These are phyloP conservation scores for Penicillium sp. DNA, from an alignment of 2,329 filamentous ascomycete species.

Conservation along the genomic window DNA sequence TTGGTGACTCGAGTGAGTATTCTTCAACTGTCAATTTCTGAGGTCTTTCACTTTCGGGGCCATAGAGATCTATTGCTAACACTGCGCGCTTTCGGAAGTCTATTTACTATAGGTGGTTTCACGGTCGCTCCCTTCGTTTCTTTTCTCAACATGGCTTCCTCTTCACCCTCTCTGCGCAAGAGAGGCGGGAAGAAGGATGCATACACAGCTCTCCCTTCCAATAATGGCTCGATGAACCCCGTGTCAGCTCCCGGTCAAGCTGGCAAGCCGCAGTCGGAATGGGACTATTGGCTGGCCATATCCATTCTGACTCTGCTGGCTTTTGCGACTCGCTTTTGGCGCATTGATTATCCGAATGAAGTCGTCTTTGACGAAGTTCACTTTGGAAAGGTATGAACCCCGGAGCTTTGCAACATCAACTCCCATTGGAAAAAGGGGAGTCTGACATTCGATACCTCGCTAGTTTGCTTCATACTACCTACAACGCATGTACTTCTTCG, in stretches of 20 bases:
- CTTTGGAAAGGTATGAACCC: constrained; percentile 85
- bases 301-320: constrained; percentile 74
- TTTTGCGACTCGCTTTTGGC: constrained; percentile 92
- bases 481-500: constrained; percentile 98
- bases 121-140: constrained; percentile 28
- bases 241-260: constrained; percentile 16
- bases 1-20: constrained; percentile 26
- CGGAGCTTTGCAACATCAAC: constrained; percentile 3
- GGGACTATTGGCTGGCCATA: constrained; percentile 80
- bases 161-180: constrained; percentile 42
- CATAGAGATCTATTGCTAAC: constrained; percentile 12
- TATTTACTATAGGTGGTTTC: constrained; percentile 31
- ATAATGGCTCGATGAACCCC: constrained; percentile 21
- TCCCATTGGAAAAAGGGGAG: constrained; percentile 4
- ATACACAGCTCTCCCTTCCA: constrained; percentile 23
- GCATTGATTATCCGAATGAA: constrained; percentile 90
- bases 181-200: constrained; percentile 42
- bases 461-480: constrained; percentile 70
- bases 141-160: constrained; percentile 34
- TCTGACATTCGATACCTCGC: constrained; percentile 13
- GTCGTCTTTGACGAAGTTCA: constrained; percentile 99
- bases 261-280: constrained; percentile 54
- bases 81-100: constrained; percentile 17
- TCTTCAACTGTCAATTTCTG: neutral
- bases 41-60: neutral